Evolutionary conservation across 345 rosid species (phyloP).

Genomic region (Excoecaria agallocha): DNA sequence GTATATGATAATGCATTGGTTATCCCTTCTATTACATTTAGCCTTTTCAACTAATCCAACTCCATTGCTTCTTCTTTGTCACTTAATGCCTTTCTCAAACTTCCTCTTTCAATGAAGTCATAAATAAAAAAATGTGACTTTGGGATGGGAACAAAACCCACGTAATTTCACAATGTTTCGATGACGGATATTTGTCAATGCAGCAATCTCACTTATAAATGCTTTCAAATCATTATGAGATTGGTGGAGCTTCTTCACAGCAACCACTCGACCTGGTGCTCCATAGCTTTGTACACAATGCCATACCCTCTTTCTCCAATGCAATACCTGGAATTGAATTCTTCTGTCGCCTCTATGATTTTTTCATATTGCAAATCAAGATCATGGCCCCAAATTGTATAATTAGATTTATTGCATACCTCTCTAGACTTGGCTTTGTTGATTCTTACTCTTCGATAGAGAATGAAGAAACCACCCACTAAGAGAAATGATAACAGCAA

Average conservation of each 20-base stretch:
- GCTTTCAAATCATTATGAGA: conserved; percentile 3
- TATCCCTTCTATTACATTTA: too few relatives aligned
- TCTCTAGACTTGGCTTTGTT: background rate
- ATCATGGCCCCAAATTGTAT: background rate
- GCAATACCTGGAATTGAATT: background rate
- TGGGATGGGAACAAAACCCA: too few relatives aligned
- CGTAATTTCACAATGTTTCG: too few relatives aligned
- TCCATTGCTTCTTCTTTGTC: background rate
- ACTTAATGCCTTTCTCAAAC: too few relatives aligned
- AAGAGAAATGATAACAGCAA: background rate
- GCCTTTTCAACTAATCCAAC: conserved; percentile 8
- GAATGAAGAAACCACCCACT: too few relatives aligned
- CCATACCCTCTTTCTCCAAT: conserved; percentile 17
- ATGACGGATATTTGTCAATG: conserved; percentile 4
- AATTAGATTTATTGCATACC: too few relatives aligned
- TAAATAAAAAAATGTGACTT: too few relatives aligned
- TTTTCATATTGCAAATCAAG: too few relatives aligned
- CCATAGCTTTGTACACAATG: conserved; percentile 2
- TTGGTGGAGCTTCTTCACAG: too few relatives aligned
- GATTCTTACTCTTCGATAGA: background rate
- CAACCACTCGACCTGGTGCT: conserved; percentile 6
- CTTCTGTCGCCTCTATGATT: too few relatives aligned
- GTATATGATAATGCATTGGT: too few relatives aligned
- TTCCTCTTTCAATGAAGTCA: too few relatives aligned
- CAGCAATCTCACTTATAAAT: conserved; percentile 5